Evolutionary conservation across 768 basidiomycete genomes (phyloP).

Genomic region (Tulasnella sp.): DNA sequence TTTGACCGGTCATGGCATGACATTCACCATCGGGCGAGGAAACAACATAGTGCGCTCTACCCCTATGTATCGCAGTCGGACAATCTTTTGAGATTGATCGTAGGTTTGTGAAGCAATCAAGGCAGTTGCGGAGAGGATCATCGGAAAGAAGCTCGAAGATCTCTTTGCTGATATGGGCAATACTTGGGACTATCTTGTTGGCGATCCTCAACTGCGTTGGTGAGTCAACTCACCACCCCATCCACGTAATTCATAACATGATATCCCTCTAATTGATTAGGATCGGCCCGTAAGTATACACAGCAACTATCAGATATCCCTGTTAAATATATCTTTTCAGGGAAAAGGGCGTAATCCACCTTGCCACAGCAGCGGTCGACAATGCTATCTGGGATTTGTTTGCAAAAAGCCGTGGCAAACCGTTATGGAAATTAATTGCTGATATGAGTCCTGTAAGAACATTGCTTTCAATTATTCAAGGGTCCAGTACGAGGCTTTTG

Average conservation of each 20-base stretch:
- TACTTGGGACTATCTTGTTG: conserved; percentile 29
- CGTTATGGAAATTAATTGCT: conserved; percentile 20
- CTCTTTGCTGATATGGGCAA: conserved; percentile 32
- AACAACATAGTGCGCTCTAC: conserved; percentile 32
- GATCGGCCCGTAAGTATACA: conserved; percentile 10
- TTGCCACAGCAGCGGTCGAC: conserved; percentile 17
- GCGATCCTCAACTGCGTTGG: conserved; percentile 33
- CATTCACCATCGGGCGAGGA: conserved; percentile 29
- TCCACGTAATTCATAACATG: neutral
- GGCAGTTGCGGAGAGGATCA: conserved; percentile 29
- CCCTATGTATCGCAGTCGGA: no score
- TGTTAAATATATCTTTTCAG: neutral
- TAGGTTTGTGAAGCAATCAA: conserved; percentile 17
- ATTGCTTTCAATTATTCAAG: neutral
- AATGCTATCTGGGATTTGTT: conserved; percentile 21
- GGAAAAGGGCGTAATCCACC: conserved; percentile 19
- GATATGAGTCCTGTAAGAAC: conserved; percentile 19
- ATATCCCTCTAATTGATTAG: neutral
- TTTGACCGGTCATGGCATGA: conserved; percentile 19
- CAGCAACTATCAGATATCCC: neutral
- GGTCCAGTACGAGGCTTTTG: neutral
- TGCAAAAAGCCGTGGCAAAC: conserved; percentile 16
- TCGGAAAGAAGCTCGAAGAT: conserved; percentile 28
- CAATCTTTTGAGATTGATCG: no score
- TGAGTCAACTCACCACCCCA: conserved; percentile 6